A percentile compares a stretch with the other conserved stretches of the same genome.
Evolutionary conservation across 139 green algal genomes (phyloP).

Genomic region (Spirogloea muscicola): DNA sequence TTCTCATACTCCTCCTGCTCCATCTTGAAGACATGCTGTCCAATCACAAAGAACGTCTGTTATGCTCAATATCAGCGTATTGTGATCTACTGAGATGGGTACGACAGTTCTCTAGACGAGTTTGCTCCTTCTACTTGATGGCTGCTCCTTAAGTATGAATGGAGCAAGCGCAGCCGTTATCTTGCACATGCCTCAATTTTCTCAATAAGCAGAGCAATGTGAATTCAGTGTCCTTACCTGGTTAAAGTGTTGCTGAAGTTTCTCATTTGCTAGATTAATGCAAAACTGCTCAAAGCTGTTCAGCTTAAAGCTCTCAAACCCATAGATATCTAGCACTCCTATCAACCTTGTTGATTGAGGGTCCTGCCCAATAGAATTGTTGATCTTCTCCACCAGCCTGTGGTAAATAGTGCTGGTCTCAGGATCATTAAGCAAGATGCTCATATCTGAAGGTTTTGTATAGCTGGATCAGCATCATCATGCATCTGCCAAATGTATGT

Average conservation of each 20-base stretch:
- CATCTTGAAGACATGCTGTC: slow-evolving; percentile 66
- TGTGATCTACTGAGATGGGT: too few species aligned
- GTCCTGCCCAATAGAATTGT: slow-evolving; percentile 63
- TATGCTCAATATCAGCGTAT: too few species aligned
- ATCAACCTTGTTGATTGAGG: slow-evolving; percentile 28
- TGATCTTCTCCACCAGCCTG: slow-evolving; percentile 60
- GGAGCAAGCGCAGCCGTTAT: too few species aligned
- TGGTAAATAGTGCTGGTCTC: background rate
- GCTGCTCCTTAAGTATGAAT: too few species aligned
- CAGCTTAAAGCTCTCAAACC: slow-evolving; percentile 50
- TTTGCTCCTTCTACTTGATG: too few species aligned
- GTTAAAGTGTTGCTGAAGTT: slow-evolving; percentile 50
- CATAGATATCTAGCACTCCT: slow-evolving; percentile 52
- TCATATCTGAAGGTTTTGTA: too few species aligned
- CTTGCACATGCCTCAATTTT: background rate
- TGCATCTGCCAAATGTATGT: too few species aligned
- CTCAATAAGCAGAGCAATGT: background rate
- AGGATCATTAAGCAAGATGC: too few species aligned
- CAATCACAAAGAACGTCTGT: background rate
- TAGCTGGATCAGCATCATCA: too few species aligned
- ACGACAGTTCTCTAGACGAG: too few species aligned
- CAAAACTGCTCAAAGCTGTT: slow-evolving; percentile 59
- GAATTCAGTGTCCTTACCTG: slow-evolving; percentile 18
- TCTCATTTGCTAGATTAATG: slow-evolving; percentile 53
- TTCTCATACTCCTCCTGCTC: slow-evolving; percentile 98